Evolutionary conservation across 2,329 filamentous ascomycete genomes (phyloP), one percentile per base, ranked within the genome.

Genomic region (Reticulascus tulasneorum): DNA sequence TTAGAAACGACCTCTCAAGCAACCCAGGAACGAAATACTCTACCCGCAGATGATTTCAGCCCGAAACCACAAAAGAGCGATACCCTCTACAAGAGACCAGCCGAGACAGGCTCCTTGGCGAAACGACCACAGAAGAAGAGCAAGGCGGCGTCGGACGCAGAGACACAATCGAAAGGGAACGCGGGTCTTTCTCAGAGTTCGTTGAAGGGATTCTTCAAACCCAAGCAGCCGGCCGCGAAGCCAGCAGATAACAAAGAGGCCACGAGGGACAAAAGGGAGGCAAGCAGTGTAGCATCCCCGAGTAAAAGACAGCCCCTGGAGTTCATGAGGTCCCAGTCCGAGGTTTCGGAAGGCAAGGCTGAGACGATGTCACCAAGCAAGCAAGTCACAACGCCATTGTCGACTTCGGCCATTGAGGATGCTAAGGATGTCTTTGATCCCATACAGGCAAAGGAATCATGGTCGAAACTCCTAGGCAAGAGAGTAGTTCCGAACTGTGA

Each of bases 381-480:
- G 11, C 35, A 28, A 16, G 27, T 25, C 12, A n/a, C 30, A 13
- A 28, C 27, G 12, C 27, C 26, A 5, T 23, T 42, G 35, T 23
- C 31, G 17, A 16, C 11, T n/a, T 33, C 37, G 16, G 30, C 27
- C n/a, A 24, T 24, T 23, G 40, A 43, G 18, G 24, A 28, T 7
- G 37, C 54, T 4, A 67, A 62, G 8, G 68, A 59, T 37, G 67
- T 77, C 2, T 69, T 84, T 42, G 85, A 90, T 48, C 82, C 84
- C 1, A 78, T 88, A 32, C 71, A 77, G 42, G 75, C 76, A 29
- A 91, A 87, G 56, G 84, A 93, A 53, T 84, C 83, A 16, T 97
- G 93, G 93, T 82, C 79, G 5, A 89, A 84, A 55, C 70, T 97
- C 11, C 82, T 97, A 44, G 77, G 82, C 12, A 88, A 84, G 57